Evolutionary conservation across 345 rosid genomes (phyloP), one percentile per base, ranked within the genome.

Genomic region (Camelina sativa): DNA sequence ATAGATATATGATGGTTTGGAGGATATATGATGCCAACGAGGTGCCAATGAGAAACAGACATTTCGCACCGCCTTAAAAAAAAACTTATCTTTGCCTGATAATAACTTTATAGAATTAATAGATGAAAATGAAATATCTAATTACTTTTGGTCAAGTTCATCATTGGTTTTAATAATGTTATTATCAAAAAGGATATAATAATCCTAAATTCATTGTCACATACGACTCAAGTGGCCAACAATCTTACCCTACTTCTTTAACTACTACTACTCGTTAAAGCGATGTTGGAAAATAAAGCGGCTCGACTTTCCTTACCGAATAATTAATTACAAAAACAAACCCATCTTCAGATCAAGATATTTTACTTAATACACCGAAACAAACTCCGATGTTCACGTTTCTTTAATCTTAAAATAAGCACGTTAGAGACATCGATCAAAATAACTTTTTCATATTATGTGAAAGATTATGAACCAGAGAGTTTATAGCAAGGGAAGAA

Each of bases 241-340:
- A 72, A 66, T 72, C 63, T 43, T 78, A 60, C 81, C 81, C 81
- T 72, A 78, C 77, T 60, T 57, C 81, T 61, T 72, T 78, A 72
- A 72, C 80, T 71, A 78, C 77, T 77, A 41, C 71, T 34, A 34
- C 37, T 71, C 71, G 55, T 57, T 53, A 78, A 78, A 72, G 73
- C 81, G 48, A 78, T 67, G 37, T 64, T 66, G 64, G 34, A 28
- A 66, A 78, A 30, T n/a, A 78, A 72, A 78, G 73, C 62, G 72
- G 76, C 67, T 77, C 76, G 55, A 65, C 72, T 71, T 77, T 77
- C 72, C 68, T 66, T 66, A 65, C 71, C 65, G 12, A 11, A 32
- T 34, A 38, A 50, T 38, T 57, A 37, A 47, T 5, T 3, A 43
- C 62, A 43, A 38, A 56, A 64, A 37, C 11, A 53, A 61, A 69